phyloP scores from a whole-genome alignment of 2,329 filamentous ascomycete species.

The Diaporthe aspalathi region DNA sequence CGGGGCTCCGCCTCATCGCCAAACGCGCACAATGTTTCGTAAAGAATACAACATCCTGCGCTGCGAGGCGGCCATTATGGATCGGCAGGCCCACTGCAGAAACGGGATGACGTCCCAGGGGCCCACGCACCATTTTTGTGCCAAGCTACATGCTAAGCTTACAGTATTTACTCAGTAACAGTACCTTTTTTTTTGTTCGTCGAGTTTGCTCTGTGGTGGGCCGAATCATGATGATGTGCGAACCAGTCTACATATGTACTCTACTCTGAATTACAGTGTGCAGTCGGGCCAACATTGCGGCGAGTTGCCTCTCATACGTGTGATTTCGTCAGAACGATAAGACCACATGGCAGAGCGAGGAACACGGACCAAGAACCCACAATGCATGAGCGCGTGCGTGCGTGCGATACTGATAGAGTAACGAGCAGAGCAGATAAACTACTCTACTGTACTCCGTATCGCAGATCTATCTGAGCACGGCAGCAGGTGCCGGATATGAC shows the following conservation, averaged over 20 bases:
- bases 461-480: conserved; percentile 12
- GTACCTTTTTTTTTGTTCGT: not conserved
- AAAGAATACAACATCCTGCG: conserved; percentile 23
- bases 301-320: not conserved
- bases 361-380: not conserved
- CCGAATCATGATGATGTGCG: not conserved
- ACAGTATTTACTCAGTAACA: not conserved
- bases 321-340: not conserved
- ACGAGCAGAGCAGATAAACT: conserved; percentile 9
- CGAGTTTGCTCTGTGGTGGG: not conserved
- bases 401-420: not conserved
- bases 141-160: not conserved
- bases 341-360: conserved; percentile 8
- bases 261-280: not conserved
- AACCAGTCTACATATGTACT: not conserved
- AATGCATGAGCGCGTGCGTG: not conserved
- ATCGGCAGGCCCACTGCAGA: conserved; percentile 17
- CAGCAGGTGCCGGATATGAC: conserved; percentile 1
- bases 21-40: conserved; percentile 29
- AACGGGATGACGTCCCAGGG: conserved; percentile 27
- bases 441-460: not conserved
- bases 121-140: conserved; percentile 2
- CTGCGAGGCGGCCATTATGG: conserved; percentile 1
- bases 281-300: not conserved
- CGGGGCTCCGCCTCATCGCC: conserved; percentile 29